Base-by-base conservation (phyloP, 208 protist genomes). In the Wallacemonas sp. region DNA sequence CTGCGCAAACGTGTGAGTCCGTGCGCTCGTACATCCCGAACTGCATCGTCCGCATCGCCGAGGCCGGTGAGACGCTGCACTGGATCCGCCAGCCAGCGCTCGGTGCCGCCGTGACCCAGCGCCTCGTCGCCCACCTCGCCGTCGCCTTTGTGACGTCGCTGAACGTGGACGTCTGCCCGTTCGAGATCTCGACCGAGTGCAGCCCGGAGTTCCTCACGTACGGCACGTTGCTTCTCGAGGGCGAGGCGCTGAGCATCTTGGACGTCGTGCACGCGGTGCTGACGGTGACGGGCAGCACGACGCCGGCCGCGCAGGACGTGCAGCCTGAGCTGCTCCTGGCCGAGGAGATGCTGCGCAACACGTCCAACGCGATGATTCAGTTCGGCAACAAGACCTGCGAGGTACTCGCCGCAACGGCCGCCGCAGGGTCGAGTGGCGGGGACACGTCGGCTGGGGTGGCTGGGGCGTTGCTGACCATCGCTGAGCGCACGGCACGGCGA, bases 11-110 rank as follows among this genome's bases (percentile, higher is more conserved):
- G 1, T 74, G 81, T 32, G 76, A 68, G 44, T 71, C 80, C n/a
- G 86, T 96, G 38, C 85, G 90, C 8, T 79, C 88, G 34, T 96
- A 96, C 74, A 69, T 96, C 29, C 71, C 76, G 1, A 81, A 91
- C 49, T 82, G 81, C 62, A 63, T 96, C 44, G 72, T 81, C 11
- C 74, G 73, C 74, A 87, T 94, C 61, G 90, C 88, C 1, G 67
- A 75, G 11, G 85, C 86, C 0, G 78, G 85, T 44, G 87, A 96
- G 70, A 70, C 75, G 11, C 73, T 96, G 29, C 75, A 91, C 64
- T 70, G 63, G 34, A 76, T 94, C 26, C 86, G 75, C 8, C 87
- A 94, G 74, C 90, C 90, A 16, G 54, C 85, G 21, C 80, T 96
- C 17, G 85, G 78, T 17, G 79, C 78, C 16, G 75, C 82, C 27